Percentiles rank a stretch among this genome's conserved stretches.
These are phyloP conservation scores for Exidia glandulosa DNA, from an alignment of 768 basidiomycete species.

Conservation along the genomic window DNA sequence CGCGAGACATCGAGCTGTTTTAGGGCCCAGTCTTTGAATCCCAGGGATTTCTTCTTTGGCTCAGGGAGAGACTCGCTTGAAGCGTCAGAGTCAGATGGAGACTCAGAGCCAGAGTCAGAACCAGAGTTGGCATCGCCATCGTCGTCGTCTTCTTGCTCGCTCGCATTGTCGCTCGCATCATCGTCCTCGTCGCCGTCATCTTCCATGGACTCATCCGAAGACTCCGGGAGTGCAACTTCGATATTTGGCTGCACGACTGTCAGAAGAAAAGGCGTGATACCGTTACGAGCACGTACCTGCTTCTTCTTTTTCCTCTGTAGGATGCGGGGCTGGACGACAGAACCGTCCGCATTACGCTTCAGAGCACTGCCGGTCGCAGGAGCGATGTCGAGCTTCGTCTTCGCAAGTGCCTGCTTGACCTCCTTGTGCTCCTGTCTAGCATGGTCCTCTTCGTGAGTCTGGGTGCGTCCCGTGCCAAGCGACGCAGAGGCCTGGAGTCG, in stretches of 20 bases:
- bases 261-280: no score
- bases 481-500: slow-evolving; percentile 71
- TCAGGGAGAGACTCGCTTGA: slow-evolving; percentile 14
- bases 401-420: slow-evolving; percentile 19
- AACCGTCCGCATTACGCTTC: slow-evolving; percentile 55
- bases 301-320: slow-evolving; percentile 31
- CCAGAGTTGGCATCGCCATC: slow-evolving; percentile 3
- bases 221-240: no score
- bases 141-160: no score
- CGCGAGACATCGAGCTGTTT: slow-evolving; percentile 46
- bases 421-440: slow-evolving; percentile 52
- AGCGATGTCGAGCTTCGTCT: background rate
- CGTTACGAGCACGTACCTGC: background rate
- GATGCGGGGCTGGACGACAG: slow-evolving; percentile 35
- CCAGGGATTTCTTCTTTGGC: slow-evolving; percentile 27
- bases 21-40: slow-evolving; percentile 87
- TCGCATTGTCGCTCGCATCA: slow-evolving; percentile 13
- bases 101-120: slow-evolving; percentile 7
- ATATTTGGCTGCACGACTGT: no score
- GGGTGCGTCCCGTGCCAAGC: slow-evolving; percentile 61
- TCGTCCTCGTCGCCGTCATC: slow-evolving; percentile 14
- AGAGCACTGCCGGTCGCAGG: slow-evolving; percentile 50
- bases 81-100: slow-evolving; percentile 3
- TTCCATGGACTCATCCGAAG: background rate
- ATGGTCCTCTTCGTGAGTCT: slow-evolving; percentile 48